Percentiles rank a stretch among this genome's conserved stretches.
phyloP scores from a whole-genome alignment of 306 rosid genomes.

The Senna siamea region DNA sequence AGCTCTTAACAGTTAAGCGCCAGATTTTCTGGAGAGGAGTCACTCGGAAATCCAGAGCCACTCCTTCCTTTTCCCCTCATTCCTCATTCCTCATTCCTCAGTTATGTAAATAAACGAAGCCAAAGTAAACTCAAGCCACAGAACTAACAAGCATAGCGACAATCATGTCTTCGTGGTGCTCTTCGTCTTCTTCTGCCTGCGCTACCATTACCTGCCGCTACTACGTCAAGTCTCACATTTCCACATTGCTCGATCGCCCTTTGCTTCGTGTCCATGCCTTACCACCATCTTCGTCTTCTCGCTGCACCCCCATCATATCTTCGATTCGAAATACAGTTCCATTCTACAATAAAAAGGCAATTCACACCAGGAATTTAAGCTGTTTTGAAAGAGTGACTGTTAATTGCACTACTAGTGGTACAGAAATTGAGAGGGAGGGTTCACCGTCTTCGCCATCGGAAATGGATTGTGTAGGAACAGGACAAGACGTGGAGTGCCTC shows the following conservation, averaged over 20 bases:
- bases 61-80: not conserved
- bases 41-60: not conserved
- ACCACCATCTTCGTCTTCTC: conserved; percentile 28
- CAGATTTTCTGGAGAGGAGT: not conserved
- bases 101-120: not conserved
- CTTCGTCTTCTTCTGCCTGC: conserved; percentile 16
- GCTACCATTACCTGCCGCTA: conserved; percentile 17
- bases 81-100: no score
- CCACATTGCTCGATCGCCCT: conserved; percentile 23
- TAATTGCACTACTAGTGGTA: conserved; percentile 36
- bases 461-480: conserved; percentile 70
- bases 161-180: conserved; percentile 42
- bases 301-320: not conserved
- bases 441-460: conserved; percentile 12
- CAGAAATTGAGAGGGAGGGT: conserved; percentile 39
- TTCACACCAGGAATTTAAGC: not conserved
- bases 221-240: not conserved
- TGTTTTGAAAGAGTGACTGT: conserved; percentile 5
- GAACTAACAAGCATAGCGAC: no score
- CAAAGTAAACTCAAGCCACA: not conserved
- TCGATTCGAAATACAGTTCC: conserved; percentile 38
- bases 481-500: conserved; percentile 67
- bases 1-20: not conserved
- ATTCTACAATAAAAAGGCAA: conserved; percentile 3
- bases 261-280: conserved; percentile 5